phyloP scores from a whole-genome alignment of 371 early-diverging fungal genomes.

The Smittium mucronatum region DNA sequence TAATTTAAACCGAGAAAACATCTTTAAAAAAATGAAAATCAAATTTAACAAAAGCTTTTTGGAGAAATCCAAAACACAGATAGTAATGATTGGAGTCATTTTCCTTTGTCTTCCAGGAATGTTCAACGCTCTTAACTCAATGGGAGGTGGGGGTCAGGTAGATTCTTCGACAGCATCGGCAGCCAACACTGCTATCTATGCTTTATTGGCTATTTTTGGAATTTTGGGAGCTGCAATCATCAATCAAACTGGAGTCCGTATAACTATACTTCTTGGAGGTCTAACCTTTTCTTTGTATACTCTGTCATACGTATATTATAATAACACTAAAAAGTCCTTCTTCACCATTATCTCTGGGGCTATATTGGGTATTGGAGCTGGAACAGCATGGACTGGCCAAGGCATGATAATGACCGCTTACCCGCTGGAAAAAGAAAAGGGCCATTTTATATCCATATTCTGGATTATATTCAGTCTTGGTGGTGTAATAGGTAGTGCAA shows the following conservation, averaged over 20 bases:
- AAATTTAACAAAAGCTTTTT: too few relatives aligned
- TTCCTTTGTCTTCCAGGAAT: slow-evolving; percentile 18
- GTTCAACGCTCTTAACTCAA: slow-evolving; percentile 54
- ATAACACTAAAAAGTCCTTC: slow-evolving; percentile 10
- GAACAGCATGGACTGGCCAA: slow-evolving; percentile 54
- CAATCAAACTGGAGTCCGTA: slow-evolving; percentile 23
- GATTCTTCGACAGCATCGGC: slow-evolving; percentile 40
- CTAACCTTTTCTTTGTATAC: slow-evolving; percentile 24
- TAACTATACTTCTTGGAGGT: slow-evolving; percentile 17
- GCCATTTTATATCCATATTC: slow-evolving; percentile 61
- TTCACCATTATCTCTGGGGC: slow-evolving; percentile 33
- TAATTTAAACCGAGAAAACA: too few relatives aligned
- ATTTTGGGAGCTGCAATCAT: slow-evolving; percentile 18
- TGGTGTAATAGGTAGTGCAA: slow-evolving; percentile 56
- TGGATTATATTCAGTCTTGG: slow-evolving; percentile 72
- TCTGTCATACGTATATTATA: slow-evolving; percentile 18
- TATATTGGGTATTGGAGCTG: slow-evolving; percentile 34
- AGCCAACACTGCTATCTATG: slow-evolving; percentile 43
- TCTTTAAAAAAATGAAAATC: too few relatives aligned
- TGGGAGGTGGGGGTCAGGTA: slow-evolving; percentile 46
- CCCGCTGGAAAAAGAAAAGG: slow-evolving; percentile 57
- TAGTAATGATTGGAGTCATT: slow-evolving; percentile 6
- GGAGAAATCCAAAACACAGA: slow-evolving; percentile 4
- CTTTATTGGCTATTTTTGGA: slow-evolving; percentile 48
- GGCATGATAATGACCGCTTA: slow-evolving; percentile 70